Percentiles rank a stretch among this genome's conserved stretches.
These are phyloP conservation scores for Lophium mytilinum DNA, from an alignment of 495 filamentous ascomycete genomes.

Conservation along the genomic window DNA sequence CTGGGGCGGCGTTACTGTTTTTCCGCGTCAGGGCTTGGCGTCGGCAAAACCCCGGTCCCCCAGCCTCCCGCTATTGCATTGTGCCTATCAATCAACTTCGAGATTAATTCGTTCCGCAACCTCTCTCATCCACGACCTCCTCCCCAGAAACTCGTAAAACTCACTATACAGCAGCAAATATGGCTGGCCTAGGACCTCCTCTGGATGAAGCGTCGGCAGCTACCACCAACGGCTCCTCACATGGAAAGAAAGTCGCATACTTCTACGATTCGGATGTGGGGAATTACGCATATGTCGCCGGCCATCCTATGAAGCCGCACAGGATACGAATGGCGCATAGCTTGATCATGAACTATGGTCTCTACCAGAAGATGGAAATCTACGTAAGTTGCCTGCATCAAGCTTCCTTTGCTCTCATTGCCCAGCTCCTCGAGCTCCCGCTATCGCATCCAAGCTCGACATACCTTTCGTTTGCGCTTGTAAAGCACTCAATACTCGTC, in stretches of 20 bases:
- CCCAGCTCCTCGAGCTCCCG: too few species aligned
- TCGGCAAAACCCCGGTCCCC: not conserved
- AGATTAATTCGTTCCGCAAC: not conserved
- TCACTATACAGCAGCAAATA: not conserved
- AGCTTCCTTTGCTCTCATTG: too few species aligned
- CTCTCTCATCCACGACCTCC: not conserved
- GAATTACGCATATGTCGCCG: constrained; percentile 95
- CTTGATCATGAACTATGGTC: constrained; percentile 96
- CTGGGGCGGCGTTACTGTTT: not conserved
- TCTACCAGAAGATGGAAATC: constrained; percentile 98
- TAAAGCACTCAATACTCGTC: not conserved
- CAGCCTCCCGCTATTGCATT: not conserved
- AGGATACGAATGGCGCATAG: constrained; percentile 94
- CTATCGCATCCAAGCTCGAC: too few species aligned
- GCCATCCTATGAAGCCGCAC: constrained; percentile 99
- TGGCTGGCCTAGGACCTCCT: constrained; percentile 14
- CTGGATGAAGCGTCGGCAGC: constrained; percentile 6
- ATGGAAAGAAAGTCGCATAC: constrained; percentile 72
- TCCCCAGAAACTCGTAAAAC: not conserved
- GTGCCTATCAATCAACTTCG: not conserved
- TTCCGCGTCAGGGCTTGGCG: not conserved
- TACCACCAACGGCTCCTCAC: constrained; percentile 11
- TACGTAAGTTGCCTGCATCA: constrained; percentile 56
- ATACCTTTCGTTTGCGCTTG: not conserved
- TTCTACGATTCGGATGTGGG: constrained; percentile 98